A percentile compares a stretch with the other conserved stretches of the same genome.
phyloP scores from a whole-genome alignment of 106 monocot genomes.

The Acorus gramineus region DNA sequence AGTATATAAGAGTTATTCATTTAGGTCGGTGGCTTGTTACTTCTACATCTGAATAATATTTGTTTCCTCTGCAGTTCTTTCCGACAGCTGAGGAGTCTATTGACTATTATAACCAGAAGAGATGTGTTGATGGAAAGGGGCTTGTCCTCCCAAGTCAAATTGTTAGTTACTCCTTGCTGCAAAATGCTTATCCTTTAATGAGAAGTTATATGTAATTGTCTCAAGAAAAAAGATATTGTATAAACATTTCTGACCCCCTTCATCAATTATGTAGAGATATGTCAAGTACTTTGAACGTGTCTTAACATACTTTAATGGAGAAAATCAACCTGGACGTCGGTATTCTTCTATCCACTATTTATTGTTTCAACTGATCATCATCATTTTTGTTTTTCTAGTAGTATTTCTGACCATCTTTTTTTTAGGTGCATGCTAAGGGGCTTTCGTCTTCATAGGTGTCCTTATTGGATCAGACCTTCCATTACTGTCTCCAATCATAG shows the following conservation, averaged over 20 bases:
- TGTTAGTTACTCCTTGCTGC: constrained; percentile 58
- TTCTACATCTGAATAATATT: background rate
- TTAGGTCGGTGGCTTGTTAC: too few relatives aligned
- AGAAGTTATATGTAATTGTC: background rate
- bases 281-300: constrained; percentile 98
- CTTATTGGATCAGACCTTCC: constrained; percentile 94
- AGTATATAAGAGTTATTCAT: too few relatives aligned
- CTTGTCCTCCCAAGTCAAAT: constrained; percentile 99
- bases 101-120: constrained; percentile 97
- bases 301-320: constrained; percentile 93
- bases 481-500: constrained; percentile 92
- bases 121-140: constrained; percentile 92
- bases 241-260: constrained; percentile 10
- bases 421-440: constrained; percentile 96
- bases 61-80: constrained; percentile 58
- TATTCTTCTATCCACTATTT: constrained; percentile 15
- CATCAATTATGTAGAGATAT: constrained; percentile 59
- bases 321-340: constrained; percentile 81
- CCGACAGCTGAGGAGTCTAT: constrained; percentile 98
- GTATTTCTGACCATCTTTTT: background rate
- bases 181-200: background rate
- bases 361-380: background rate
- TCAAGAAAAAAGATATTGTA: background rate
- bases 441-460: constrained; percentile 94
- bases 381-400: too few relatives aligned